A percentile compares a stretch with the other conserved stretches of the same genome.
Conservation (phyloP, 2,329 filamentous ascomycete genomes). For the Fusarium sp. region DNA sequence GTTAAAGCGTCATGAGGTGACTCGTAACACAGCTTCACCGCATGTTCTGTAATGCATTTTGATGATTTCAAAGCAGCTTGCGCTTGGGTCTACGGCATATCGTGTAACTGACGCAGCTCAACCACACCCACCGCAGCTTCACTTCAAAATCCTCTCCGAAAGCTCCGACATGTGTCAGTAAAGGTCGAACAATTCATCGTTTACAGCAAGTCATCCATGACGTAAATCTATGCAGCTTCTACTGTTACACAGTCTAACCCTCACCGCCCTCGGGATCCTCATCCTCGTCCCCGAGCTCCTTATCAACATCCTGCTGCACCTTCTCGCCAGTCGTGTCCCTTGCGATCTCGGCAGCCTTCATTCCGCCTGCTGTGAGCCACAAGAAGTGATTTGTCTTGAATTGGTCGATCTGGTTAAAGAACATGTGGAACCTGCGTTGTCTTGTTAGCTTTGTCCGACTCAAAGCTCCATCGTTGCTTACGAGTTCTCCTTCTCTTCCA, state of each 20-base stretch:
- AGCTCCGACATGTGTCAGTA: constrained; percentile 1
- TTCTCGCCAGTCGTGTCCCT: constrained; percentile 47
- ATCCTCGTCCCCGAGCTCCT: constrained; percentile 62
- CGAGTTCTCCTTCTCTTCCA: constrained; percentile 88
- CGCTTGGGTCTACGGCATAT: background rate
- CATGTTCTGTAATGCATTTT: background rate
- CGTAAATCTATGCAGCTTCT: constrained; percentile 13
- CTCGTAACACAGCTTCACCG: background rate
- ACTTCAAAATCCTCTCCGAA: constrained; percentile 1
- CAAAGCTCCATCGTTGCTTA: constrained; percentile 59
- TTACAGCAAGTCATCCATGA: background rate
- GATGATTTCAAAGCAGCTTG: constrained; percentile 14
- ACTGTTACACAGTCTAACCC: constrained; percentile 46
- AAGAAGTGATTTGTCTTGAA: constrained; percentile 77
- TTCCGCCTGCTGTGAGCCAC: constrained; percentile 75
- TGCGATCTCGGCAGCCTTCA: constrained; percentile 64
- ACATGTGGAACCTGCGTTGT: constrained; percentile 71
- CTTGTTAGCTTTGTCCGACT: constrained; percentile 23
- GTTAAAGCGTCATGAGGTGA: background rate
- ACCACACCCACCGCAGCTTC: background rate
- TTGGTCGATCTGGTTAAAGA: constrained; percentile 82
- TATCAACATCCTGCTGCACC: constrained; percentile 55
- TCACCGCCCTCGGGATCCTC: constrained; percentile 60
- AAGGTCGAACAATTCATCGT: constrained; percentile 15
- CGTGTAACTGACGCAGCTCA: constrained; percentile 1